phyloP scores from a whole-genome alignment of 805 yeast species.

The Cyberlindnera euphorbiae region DNA sequence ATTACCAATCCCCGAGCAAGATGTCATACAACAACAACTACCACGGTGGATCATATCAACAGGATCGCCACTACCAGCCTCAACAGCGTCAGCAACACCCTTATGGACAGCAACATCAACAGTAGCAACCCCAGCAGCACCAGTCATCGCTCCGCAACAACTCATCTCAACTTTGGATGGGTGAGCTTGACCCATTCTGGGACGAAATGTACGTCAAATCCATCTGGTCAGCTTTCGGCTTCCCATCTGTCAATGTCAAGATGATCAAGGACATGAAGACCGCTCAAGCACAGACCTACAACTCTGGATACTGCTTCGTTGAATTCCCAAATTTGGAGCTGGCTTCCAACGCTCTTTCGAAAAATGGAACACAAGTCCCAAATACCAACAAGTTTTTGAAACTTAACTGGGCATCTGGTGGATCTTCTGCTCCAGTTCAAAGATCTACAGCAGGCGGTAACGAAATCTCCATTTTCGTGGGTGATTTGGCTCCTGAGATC shows the following conservation, averaged over 20 bases:
- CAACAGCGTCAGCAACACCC: constrained; percentile 1
- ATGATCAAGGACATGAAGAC: constrained; percentile 59
- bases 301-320: constrained; percentile 79
- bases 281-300: constrained; percentile 25
- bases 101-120: constrained; percentile 4
- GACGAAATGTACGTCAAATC: constrained; percentile 62
- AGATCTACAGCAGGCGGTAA: constrained; percentile 9
- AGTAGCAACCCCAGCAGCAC: constrained; percentile 7
- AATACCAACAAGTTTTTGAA: constrained; percentile 53
- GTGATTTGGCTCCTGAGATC: constrained; percentile 73
- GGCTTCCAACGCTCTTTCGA: constrained; percentile 60
- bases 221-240: constrained; percentile 72
- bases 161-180: constrained; percentile 66
- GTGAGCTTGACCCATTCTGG: constrained; percentile 84
- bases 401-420: constrained; percentile 78
- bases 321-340: constrained; percentile 58
- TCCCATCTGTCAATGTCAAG: constrained; percentile 53
- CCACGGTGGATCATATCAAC: background rate
- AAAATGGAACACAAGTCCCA: constrained; percentile 69
- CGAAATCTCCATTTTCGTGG: constrained; percentile 76
- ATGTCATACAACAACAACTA: background rate
- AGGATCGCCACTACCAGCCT: background rate
- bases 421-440: constrained; percentile 22
- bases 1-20: too few species aligned
- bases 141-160: constrained; percentile 13